These are phyloP conservation scores for Botrytis elliptica DNA, from an alignment of 2,329 filamentous ascomycete species.

Conservation along the genomic window DNA sequence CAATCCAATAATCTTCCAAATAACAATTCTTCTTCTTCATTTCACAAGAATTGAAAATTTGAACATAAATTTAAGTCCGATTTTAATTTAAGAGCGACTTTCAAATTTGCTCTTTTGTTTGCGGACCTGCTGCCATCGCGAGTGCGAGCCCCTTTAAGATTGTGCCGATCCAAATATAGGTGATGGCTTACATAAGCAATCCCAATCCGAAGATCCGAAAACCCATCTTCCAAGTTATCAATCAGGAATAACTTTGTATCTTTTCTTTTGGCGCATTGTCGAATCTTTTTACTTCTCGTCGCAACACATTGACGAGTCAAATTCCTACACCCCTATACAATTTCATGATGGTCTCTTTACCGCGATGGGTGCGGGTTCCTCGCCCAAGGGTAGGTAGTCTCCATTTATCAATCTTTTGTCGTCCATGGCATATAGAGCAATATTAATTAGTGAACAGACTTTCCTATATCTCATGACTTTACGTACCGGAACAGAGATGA, in stretches of 20 bases:
- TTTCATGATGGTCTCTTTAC: constrained; percentile 33
- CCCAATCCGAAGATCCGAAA: constrained; percentile 15
- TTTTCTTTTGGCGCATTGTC: not conserved
- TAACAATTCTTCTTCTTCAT: not conserved
- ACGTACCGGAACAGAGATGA: constrained; percentile 81
- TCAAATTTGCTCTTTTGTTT: not conserved
- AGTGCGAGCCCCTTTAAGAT: not conserved
- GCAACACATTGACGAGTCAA: constrained; percentile 12
- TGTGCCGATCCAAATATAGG: constrained; percentile 12
- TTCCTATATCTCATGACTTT: constrained; percentile 86
- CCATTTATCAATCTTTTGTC: constrained; percentile 12
- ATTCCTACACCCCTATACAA: too few species aligned
- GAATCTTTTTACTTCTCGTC: not conserved
- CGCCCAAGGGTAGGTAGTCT: constrained; percentile 35
- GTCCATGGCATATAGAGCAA: not conserved
- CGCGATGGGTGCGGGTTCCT: constrained; percentile 37
- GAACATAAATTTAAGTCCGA: not conserved
- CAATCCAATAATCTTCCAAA: not conserved
- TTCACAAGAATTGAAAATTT: not conserved
- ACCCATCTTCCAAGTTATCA: constrained; percentile 15
- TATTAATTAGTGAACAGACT: constrained; percentile 52
- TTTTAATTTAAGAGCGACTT: not conserved
- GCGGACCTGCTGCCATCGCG: not conserved
- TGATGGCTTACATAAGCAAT: constrained; percentile 1
- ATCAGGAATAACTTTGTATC: constrained; percentile 2